Base-by-base conservation (phyloP, 176 grass and related monocot species). In the Hsuehochloa calcarea region DNA sequence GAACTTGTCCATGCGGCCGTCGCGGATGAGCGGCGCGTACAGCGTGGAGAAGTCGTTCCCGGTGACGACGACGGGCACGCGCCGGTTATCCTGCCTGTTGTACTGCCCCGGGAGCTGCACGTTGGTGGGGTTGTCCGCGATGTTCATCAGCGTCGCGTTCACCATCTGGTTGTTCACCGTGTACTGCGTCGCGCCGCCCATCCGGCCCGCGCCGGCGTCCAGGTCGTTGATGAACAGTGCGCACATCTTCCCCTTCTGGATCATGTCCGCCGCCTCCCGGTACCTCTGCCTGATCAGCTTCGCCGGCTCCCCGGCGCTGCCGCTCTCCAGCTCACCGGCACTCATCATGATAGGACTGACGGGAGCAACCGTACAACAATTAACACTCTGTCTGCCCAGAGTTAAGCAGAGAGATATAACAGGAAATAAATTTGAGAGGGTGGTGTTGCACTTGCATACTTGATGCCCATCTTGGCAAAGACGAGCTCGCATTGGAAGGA, bases 121-220 rank as follows among this genome's bases (percentile, higher is more conserved):
- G 69, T 94, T 94, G 38, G 92, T 94, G 4, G 92, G 92, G 65
- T 81, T 89, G 46, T 94, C 92, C 5, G 92, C 89, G 38, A 94
- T 91, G 89, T 94, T 94, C 92, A 94, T 94, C 19, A 94, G 87
- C 0, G 92, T 94, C 4, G 92, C 92, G 64, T 94, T 94, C 75
- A 89, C 92, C 92, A 94, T 94, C 92, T 94, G 89, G 80, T 94
- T 94, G 87, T 91, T 94, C 75, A 94, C 92, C 3, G 92, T 94
- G 89, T 94, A 91, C 70, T 94, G 92, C 12, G 92, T 94, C 38
- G 92, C 91, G 46, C 92, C 89, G 9, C 92, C 92, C 89, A 94
- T 86, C 8, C 92, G 67, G 0, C 92, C 89, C 1, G 92, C 92
- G 29, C 92, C 92, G 5, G 92, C 92, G 38, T 94, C 92, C 3